phyloP scores from a whole-genome alignment of 192 early-diverging fungal species.

The Cetraspora pellucida region DNA sequence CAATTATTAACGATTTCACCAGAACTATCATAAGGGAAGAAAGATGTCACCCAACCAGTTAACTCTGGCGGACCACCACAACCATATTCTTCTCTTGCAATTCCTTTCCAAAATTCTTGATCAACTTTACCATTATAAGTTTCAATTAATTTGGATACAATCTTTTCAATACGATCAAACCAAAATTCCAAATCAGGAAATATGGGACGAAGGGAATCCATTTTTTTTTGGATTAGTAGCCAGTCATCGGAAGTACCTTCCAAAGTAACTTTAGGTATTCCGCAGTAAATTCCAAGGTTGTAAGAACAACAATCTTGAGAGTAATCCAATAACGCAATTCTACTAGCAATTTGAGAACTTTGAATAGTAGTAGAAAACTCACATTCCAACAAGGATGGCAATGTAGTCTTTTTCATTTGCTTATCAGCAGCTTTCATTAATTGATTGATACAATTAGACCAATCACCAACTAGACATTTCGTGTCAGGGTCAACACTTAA shows the following conservation, averaged over 20 bases:
- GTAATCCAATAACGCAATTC: slow-evolving; percentile 5
- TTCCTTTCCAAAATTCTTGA: slow-evolving; percentile 29
- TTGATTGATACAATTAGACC: not conserved
- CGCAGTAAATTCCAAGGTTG: not conserved
- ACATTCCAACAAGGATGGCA: not conserved
- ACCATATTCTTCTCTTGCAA: slow-evolving; percentile 13
- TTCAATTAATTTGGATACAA: slow-evolving; percentile 18
- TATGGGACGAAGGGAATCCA: not conserved
- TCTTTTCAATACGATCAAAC: slow-evolving; percentile 8
- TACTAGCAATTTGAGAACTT: slow-evolving; percentile 5
- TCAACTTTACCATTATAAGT: slow-evolving; percentile 23
- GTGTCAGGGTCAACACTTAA: not conserved
- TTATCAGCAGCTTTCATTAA: not conserved
- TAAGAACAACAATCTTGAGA: slow-evolving; percentile 16
- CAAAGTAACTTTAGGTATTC: slow-evolving; percentile 25
- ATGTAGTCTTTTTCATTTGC: not conserved
- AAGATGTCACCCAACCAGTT: slow-evolving; percentile 10
- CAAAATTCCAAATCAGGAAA: slow-evolving; percentile 9
- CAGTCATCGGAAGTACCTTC: slow-evolving; percentile 11
- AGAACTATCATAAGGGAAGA: slow-evolving; percentile 18
- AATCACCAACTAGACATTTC: slow-evolving; percentile 2
- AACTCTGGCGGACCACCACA: slow-evolving; percentile 7
- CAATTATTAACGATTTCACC: not conserved
- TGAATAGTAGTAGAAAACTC: slow-evolving; percentile 11
- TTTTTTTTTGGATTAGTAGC: slow-evolving; percentile 4